A percentile compares a stretch with the other conserved stretches of the same genome.
Evolutionary conservation across 441 rosid species (phyloP).

Genomic region (Breynia disticha): DNA sequence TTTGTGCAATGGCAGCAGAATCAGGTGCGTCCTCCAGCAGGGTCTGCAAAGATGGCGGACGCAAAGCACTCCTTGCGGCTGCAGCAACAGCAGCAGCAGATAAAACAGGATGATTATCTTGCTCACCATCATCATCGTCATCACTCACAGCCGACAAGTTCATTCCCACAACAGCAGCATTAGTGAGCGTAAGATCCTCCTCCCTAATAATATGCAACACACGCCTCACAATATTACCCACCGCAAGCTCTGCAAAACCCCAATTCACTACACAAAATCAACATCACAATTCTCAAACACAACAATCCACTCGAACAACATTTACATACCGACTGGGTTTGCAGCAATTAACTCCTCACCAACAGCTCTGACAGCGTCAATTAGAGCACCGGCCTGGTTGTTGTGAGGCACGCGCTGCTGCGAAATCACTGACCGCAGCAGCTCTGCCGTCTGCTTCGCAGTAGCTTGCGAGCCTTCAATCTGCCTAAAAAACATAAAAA

Average conservation of each 20-base stretch:
- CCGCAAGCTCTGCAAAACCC: conserved; percentile 84
- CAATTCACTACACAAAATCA: not conserved
- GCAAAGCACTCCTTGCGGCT: conserved; percentile 81
- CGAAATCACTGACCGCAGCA: conserved; percentile 80
- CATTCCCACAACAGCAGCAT: conserved; percentile 68
- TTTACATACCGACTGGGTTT: conserved; percentile 74
- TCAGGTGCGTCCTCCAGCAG: conserved; percentile 79
- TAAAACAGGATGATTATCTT: conserved; percentile 46
- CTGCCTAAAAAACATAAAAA: conserved; percentile 39
- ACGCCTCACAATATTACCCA: conserved; percentile 92
- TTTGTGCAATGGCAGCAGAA: conserved; percentile 47
- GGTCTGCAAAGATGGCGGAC: conserved; percentile 86
- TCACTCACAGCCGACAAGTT: conserved; percentile 55
- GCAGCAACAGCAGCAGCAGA: conserved; percentile 89
- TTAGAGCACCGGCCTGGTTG: conserved; percentile 75
- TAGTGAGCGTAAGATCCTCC: conserved; percentile 70
- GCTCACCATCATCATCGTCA: conserved; percentile 32
- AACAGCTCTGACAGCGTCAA: conserved; percentile 71
- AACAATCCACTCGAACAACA: not conserved
- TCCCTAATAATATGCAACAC: conserved; percentile 93
- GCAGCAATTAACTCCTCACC: conserved; percentile 85
- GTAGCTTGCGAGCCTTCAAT: conserved; percentile 98
- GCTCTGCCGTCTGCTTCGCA: conserved; percentile 68
- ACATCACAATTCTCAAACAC: not conserved
- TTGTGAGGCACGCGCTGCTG: conserved; percentile 75